These are phyloP conservation scores for Epichloe uncinata DNA, from an alignment of 2,329 filamentous ascomycete species.

Conservation along the genomic window DNA sequence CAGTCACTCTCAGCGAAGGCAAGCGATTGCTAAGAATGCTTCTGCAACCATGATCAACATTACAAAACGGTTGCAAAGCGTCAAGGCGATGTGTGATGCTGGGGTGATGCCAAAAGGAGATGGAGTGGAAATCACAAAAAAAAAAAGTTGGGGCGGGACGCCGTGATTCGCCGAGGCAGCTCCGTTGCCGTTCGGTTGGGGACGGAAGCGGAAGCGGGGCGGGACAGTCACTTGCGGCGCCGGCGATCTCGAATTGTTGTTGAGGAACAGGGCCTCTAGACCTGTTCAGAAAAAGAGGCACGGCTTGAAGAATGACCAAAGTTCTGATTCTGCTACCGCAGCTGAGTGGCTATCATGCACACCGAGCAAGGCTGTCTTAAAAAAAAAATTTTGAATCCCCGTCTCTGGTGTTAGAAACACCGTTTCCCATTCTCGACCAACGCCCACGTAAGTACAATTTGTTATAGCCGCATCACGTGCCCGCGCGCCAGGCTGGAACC, in stretches of 20 bases:
- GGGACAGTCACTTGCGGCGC: not conserved
- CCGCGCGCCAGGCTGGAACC: constrained; percentile 14
- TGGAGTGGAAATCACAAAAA: not conserved
- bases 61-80: not conserved
- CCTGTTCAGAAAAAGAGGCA: too few species aligned
- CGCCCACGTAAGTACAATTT: not conserved
- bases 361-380: too few species aligned
- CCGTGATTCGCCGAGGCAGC: constrained; percentile 11
- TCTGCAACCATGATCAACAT: constrained; percentile 7
- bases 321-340: too few species aligned
- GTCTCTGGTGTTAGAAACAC: too few species aligned
- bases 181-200: constrained; percentile 6
- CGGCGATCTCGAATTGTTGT: too few species aligned
- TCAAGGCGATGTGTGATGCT: not conserved
- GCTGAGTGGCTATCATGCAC: too few species aligned
- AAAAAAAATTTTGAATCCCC: too few species aligned
- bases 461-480: constrained; percentile 15
- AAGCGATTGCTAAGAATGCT: not conserved
- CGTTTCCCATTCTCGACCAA: too few species aligned
- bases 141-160: constrained; percentile 3
- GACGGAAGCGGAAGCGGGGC: constrained; percentile 1
- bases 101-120: not conserved
- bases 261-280: too few species aligned
- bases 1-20: constrained; percentile 6
- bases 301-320: too few species aligned